Evolutionary conservation across 306 rosid species (phyloP), one percentile per base, ranked within the genome.

Genomic region (Styphnolobium japonicum): DNA sequence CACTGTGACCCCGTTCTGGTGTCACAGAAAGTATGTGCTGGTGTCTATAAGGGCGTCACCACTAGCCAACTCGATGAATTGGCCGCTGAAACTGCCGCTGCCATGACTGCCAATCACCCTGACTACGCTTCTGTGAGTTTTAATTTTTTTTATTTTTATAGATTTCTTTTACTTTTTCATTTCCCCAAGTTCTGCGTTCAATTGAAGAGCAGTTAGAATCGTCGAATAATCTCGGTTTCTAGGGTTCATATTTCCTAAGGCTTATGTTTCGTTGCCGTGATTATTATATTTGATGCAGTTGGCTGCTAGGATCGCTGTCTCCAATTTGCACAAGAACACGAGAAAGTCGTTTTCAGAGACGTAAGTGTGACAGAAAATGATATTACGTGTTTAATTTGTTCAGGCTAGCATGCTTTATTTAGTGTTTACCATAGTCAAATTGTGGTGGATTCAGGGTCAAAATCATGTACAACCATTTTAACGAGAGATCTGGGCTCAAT

Each of bases 81-180:
- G 82, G 98, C 99, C 0, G 99, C 99, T 1, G 99, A 95, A 88
- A 95, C 98, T 0, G 97, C 99, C 11, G 98, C 98, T 0, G 97
- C 97, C 5, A 71, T 95, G 98, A 95, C 98, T 0, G 89, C 99
- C 0, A 93, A 85, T 55, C 99, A 91, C 57, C 98, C 98, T 4
- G 99, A 95, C 63, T 95, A 95, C 19, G 99, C 99, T 2, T 90
- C 88, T 1, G 98, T 95, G 18, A 82, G 95, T 87, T 51, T 64
- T 22, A n/a, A n/a, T 43, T 9, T 31, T 7, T 46, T 2, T 33
- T 8, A 8, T 4, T 6, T 7, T 37, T 8, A n/a, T 4, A 4
- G 8, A 27, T 27, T 27, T 27, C 31, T 27, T 27, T n/a, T n/a
- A n/a, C n/a, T n/a, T n/a, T n/a, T n/a, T n/a, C n/a, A n/a, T n/a